A percentile compares a stretch with the other conserved stretches of the same genome.
phyloP scores from a whole-genome alignment of 805 yeast species.

The Ogataea minuta region DNA sequence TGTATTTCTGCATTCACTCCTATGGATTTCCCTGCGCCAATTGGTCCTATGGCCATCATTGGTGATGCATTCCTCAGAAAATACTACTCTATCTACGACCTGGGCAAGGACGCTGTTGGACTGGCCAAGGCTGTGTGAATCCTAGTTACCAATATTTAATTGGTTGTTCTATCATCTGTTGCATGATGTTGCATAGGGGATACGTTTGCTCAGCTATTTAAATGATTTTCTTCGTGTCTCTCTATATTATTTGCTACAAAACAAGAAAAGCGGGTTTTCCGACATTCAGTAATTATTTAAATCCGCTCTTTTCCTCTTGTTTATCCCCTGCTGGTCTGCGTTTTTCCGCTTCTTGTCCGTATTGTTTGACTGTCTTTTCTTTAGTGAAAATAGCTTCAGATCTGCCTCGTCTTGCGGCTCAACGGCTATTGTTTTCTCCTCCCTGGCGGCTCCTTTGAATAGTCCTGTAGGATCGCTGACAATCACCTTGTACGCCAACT shows the following conservation, averaged over 20 bases:
- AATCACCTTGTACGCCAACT: conserved; percentile 51
- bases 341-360: conserved; percentile 12
- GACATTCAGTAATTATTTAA: conserved; percentile 15
- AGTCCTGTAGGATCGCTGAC: conserved; percentile 64
- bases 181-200: conserved; percentile 3
- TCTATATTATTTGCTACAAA: conserved; percentile 12
- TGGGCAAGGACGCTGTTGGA: conserved; percentile 90
- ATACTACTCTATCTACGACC: conserved; percentile 90
- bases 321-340: conserved; percentile 4
- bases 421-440: conserved; percentile 12
- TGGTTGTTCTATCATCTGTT: neutral
- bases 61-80: conserved; percentile 98
- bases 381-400: conserved; percentile 3
- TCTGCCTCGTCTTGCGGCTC: conserved; percentile 25
- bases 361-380: conserved; percentile 8
- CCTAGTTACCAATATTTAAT: neutral
- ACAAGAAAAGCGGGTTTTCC: conserved; percentile 2
- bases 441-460: conserved; percentile 47
- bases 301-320: conserved; percentile 25
- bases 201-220: conserved; percentile 3
- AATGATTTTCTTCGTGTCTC: conserved; percentile 7
- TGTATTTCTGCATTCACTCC: conserved; percentile 97
- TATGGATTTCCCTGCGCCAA: conserved; percentile 95
- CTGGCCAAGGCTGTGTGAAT: conserved; percentile 70
- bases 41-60: conserved; percentile 92